Evolutionary conservation across 192 early-diverging fungal genomes (phyloP), one percentile per base, ranked within the genome.

Genomic region (Backusella parvicylindrica): DNA sequence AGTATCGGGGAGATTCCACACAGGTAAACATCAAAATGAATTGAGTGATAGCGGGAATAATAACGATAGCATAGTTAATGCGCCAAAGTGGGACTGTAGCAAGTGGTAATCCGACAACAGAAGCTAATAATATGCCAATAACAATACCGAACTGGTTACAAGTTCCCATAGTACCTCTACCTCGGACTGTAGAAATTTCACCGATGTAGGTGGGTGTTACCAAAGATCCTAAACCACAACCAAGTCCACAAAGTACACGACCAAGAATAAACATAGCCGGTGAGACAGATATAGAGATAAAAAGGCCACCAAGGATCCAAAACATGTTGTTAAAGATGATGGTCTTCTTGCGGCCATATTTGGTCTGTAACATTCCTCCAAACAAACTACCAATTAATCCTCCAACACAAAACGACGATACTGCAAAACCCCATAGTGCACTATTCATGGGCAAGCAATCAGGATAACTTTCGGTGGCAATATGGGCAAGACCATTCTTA

Each of bases 1-100:
- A 82, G 80, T 88, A 93, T 41, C 89, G 87, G 32, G 95, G 95
- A 15, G 90, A 91, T 71, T 97, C 95, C 68, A 92, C 92, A 63
- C 90, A 90, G 49, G 89, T 86, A 5, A 89, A 87, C 63, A 95
- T 83, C 73, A 95, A 49, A 26, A 86, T 41, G 28, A 83, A 50
- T 72, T 93, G 92, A 26, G 87, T 49, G 21, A 91, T 53, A 9
- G 88, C 84, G 40, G 92, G 89, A 18, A 92, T 73, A 23, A 82
- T 86, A 15, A 89, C 88, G 63, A 95, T 68, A 3, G 85, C 84
- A 73, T 93, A 87, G 72, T 93, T 84, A 18, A 88, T 74, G 43
- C 95, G 84, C 95, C 95, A 97, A 38, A 86, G 80, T 2, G 90
- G 88, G 3, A 91, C 76, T 31, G 67, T 81, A 13, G 86, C 82